These are phyloP conservation scores for Andrographis paniculata DNA, from an alignment of 305 asterid genomes.

Conservation along the genomic window DNA sequence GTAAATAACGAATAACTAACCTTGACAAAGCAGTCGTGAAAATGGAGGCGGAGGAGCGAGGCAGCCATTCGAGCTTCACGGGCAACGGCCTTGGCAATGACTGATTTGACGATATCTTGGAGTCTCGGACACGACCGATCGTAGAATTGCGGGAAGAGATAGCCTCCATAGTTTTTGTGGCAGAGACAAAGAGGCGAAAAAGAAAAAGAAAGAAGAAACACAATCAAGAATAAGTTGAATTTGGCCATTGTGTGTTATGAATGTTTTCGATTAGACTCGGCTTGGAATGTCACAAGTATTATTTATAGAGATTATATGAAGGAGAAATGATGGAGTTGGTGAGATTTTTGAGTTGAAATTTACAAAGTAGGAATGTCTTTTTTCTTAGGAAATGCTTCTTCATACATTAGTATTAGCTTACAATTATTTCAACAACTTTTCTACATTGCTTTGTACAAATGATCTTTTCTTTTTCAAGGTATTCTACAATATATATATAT, in stretches of 20 bases:
- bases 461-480: too few species aligned
- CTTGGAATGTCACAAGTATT: too few species aligned
- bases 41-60: constrained; percentile 80
- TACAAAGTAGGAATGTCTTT: too few species aligned
- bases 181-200: constrained; percentile 56
- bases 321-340: constrained; percentile 38
- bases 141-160: constrained; percentile 72
- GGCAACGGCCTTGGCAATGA: constrained; percentile 71
- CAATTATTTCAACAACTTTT: not conserved
- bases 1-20: constrained; percentile 21
- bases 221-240: constrained; percentile 30
- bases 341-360: constrained; percentile 30
- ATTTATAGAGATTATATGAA: constrained; percentile 42
- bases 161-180: constrained; percentile 34
- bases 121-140: constrained; percentile 68
- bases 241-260: constrained; percentile 35
- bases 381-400: too few species aligned
- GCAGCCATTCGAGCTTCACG: constrained; percentile 94
- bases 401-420: too few species aligned
- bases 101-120: constrained; percentile 41
- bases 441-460: too few species aligned
- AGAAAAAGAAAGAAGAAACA: constrained; percentile 35
- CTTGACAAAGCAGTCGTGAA: constrained; percentile 92
- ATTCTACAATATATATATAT: too few species aligned
- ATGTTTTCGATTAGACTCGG: too few species aligned